Evolutionary conservation across 2,329 filamentous ascomycete species (phyloP).

Genomic region (Fusarium mundagurra): DNA sequence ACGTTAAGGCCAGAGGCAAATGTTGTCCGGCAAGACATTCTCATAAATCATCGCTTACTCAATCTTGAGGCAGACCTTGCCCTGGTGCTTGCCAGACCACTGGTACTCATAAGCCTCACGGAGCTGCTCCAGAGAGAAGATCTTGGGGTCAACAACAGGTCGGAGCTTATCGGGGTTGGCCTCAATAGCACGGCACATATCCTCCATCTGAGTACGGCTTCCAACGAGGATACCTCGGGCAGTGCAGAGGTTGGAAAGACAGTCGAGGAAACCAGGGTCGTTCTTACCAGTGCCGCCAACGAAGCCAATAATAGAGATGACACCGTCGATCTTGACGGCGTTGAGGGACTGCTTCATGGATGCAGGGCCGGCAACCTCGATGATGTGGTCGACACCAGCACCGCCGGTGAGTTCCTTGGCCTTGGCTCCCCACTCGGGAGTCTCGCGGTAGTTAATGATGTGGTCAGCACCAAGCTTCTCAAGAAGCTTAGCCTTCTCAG

Average conservation of each 20-base stretch:
- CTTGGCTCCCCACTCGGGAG: slow-evolving; percentile 56
- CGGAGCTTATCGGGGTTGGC: slow-evolving; percentile 53
- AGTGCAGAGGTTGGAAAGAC: slow-evolving; percentile 49
- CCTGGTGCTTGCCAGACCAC: slow-evolving; percentile 51
- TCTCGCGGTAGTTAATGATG: slow-evolving; percentile 61
- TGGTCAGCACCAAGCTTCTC: slow-evolving; percentile 60
- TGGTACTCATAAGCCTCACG: slow-evolving; percentile 57
- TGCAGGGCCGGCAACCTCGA: slow-evolving; percentile 58
- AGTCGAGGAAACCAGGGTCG: slow-evolving; percentile 49
- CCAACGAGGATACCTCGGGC: slow-evolving; percentile 59
- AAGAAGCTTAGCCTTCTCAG: slow-evolving; percentile 55
- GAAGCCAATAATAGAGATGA: slow-evolving; percentile 55
- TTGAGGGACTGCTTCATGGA: slow-evolving; percentile 58
- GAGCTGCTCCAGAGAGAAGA: slow-evolving; percentile 56
- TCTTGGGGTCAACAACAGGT: slow-evolving; percentile 59
- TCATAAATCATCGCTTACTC: slow-evolving; percentile 30
- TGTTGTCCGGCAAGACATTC: background rate
- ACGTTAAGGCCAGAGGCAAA: background rate
- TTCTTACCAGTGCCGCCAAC: slow-evolving; percentile 43
- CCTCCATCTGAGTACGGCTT: slow-evolving; percentile 59
- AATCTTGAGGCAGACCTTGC: slow-evolving; percentile 51
- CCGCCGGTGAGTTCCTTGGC: slow-evolving; percentile 56
- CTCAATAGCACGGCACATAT: slow-evolving; percentile 61
- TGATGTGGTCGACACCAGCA: slow-evolving; percentile 57
- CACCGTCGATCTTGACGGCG: slow-evolving; percentile 57